Conservation (phyloP, 805 yeast genomes). For the Sugiyamaella marilandica region DNA sequence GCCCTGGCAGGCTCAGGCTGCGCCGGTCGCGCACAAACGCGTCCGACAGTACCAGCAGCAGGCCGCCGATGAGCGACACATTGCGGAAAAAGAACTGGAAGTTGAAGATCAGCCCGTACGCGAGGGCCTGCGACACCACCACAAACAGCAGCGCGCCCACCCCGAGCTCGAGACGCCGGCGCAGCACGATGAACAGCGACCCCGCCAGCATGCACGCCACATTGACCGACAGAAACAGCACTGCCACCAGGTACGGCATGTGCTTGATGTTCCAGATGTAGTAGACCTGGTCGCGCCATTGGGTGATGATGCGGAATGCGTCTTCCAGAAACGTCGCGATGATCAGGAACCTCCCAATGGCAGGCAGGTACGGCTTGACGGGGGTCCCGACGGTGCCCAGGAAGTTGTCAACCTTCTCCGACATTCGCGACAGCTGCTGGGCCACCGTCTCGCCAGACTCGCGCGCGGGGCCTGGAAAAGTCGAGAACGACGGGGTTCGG, state of each 20-base stretch:
- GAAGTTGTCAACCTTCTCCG: conserved; percentile 29
- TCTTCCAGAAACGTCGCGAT: conserved; percentile 95
- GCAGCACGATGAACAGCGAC: conserved; percentile 63
- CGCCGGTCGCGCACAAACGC: conserved; percentile 73
- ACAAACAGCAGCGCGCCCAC: conserved; percentile 65
- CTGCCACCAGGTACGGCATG: conserved; percentile 69
- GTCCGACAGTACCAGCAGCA: conserved; percentile 81
- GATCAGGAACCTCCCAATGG: conserved; percentile 80
- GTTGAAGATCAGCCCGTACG: conserved; percentile 82
- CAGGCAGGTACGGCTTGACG: conserved; percentile 55
- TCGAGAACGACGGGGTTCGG: conserved; percentile 2
- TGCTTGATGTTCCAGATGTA: conserved; percentile 77
- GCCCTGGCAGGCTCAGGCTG: conserved; percentile 63
- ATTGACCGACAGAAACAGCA: conserved; percentile 61
- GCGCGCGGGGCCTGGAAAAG: conserved; percentile 3
- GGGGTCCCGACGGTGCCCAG: conserved; percentile 34
- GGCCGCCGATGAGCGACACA: conserved; percentile 86
- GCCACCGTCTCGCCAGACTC: background rate
- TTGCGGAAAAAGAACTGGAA: conserved; percentile 79
- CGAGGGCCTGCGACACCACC: conserved; percentile 76
- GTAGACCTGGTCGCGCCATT: conserved; percentile 88
- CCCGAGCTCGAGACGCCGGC: conserved; percentile 65
- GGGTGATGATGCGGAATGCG: conserved; percentile 72
- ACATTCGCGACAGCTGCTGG: conserved; percentile 17
- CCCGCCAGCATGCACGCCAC: conserved; percentile 67